These are phyloP conservation scores for Melampsora americana DNA, from an alignment of 1,284 basidiomycete species.

Conservation along the genomic window DNA sequence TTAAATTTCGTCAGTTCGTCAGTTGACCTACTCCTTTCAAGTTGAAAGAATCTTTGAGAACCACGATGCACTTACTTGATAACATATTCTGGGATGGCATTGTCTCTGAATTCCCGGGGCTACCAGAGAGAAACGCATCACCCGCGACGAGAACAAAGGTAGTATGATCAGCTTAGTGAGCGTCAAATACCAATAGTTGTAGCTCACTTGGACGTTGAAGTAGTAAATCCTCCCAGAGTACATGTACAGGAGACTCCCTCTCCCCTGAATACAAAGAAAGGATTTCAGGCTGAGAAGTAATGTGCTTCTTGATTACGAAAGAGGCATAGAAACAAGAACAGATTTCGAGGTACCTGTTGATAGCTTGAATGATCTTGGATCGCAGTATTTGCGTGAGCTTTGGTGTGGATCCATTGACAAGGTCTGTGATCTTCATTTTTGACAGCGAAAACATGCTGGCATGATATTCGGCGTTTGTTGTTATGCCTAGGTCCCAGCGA, in stretches of 20 bases:
- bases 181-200: background rate
- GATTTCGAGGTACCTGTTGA: background rate
- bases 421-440: background rate
- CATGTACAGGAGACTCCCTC: background rate
- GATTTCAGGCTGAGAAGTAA: background rate
- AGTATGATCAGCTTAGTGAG: no score
- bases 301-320: no score
- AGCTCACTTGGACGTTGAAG: background rate
- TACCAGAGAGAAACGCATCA: no score
- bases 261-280: background rate
- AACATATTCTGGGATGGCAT: no score
- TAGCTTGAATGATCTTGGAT: background rate
- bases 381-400: background rate
- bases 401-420: background rate
- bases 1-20: no score
- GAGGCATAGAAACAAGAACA: no score
- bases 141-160: no score
- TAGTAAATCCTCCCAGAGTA: background rate
- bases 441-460: background rate
- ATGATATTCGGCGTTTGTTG: background rate
- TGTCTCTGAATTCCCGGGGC: no score
- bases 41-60: no score
- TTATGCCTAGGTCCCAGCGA: background rate
- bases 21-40: no score
- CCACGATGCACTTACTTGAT: no score